Evolutionary conservation across 345 rosid species (phyloP).

Genomic region (Linum tenue): DNA sequence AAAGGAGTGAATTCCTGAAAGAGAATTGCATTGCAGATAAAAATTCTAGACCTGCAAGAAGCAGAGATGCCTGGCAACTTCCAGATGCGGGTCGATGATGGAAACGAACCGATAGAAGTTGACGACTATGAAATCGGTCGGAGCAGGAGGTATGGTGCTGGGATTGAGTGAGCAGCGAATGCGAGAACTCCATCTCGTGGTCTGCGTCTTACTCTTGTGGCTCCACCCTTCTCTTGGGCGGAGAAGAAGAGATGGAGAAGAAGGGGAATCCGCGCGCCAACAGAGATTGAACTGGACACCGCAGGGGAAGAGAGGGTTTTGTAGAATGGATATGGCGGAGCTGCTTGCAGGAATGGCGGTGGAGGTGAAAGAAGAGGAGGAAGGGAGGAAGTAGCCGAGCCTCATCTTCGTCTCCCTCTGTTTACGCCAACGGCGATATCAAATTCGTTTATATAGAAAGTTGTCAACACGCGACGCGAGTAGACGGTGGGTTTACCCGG

Average conservation of each 20-base stretch:
- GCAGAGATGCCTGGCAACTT: slow-evolving; percentile 53
- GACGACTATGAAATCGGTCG: slow-evolving; percentile 50
- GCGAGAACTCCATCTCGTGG: not conserved
- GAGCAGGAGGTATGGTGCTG: not conserved
- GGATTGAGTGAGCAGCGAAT: not conserved
- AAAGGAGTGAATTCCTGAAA: not conserved
- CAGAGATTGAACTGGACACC: not conserved
- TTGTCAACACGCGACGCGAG: too few species aligned
- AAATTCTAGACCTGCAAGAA: slow-evolving; percentile 47
- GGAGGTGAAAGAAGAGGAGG: not conserved
- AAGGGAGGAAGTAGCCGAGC: not conserved
- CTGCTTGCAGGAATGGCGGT: not conserved
- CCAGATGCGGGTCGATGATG: slow-evolving; percentile 44
- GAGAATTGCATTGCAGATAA: not conserved
- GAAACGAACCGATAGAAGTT: slow-evolving; percentile 71
- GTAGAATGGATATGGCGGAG: not conserved
- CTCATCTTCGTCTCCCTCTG: not conserved
- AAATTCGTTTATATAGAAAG: too few species aligned
- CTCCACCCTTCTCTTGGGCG: not conserved
- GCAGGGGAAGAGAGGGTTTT: not conserved
- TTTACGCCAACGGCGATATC: too few species aligned
- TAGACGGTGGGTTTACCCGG: too few species aligned
- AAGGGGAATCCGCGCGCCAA: not conserved
- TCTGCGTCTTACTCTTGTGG: not conserved
- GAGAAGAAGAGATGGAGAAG: not conserved